phyloP scores from a whole-genome alignment of 192 early-diverging fungal genomes.

The Podila horticola region DNA sequence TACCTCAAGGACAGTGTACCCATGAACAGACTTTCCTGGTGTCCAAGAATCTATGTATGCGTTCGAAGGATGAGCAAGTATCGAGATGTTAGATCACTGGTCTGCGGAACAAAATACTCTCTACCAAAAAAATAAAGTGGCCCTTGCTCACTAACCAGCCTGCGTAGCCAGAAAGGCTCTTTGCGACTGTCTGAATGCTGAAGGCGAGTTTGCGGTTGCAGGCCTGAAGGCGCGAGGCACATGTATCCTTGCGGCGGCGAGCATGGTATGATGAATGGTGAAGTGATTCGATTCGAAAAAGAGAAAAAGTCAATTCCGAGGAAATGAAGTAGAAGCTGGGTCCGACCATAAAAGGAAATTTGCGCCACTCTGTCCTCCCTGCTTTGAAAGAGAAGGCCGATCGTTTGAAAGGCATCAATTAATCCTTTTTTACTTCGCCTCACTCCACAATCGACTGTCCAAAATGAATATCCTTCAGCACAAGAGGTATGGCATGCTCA shows the following conservation, averaged over 20 bases:
- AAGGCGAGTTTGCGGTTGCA: constrained; percentile 5
- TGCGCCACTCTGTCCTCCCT: not conserved
- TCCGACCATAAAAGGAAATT: constrained; percentile 2
- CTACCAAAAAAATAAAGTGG: not conserved
- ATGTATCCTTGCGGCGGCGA: constrained; percentile 36
- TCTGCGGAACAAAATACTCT: not conserved
- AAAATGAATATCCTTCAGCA: constrained; percentile 74
- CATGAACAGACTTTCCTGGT: constrained; percentile 41
- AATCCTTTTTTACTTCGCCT: not conserved
- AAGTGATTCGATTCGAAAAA: not conserved
- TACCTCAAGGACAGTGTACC: constrained; percentile 50
- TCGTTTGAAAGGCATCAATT: not conserved
- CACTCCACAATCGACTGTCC: not conserved
- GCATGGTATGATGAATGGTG: constrained; percentile 20
- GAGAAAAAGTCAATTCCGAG: not conserved
- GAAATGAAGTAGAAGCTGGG: not conserved
- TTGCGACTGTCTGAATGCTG: constrained; percentile 24
- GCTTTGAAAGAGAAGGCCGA: not conserved
- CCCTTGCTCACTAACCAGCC: constrained; percentile 3
- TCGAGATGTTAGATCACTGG: not conserved
- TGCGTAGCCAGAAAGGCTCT: constrained; percentile 36
- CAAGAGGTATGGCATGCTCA: constrained; percentile 62
- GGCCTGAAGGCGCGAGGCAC: constrained; percentile 14
- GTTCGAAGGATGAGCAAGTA: not conserved
- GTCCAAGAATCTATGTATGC: constrained; percentile 35